Percentiles rank a stretch among this genome's conserved stretches.
These are phyloP conservation scores for Penicillium dipodomyicola DNA, from an alignment of 495 filamentous ascomycete genomes.

Conservation along the genomic window DNA sequence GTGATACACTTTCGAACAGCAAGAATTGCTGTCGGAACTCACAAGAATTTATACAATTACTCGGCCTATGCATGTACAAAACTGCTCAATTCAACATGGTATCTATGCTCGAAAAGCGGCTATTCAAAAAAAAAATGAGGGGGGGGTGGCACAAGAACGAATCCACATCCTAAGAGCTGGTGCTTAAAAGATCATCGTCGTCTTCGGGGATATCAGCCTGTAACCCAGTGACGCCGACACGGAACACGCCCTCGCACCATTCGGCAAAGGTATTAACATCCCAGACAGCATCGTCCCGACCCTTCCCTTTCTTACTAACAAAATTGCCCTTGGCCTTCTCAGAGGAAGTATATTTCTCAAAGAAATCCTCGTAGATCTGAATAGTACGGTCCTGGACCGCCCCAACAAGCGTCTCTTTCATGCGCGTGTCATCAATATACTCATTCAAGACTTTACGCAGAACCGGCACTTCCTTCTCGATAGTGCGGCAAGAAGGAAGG, in stretches of 20 bases:
- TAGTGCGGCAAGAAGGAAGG: constrained; percentile 40
- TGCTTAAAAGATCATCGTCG: constrained; percentile 31
- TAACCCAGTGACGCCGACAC: constrained; percentile 45
- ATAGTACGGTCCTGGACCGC: constrained; percentile 61
- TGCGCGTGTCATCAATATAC: constrained; percentile 59
- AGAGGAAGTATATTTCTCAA: constrained; percentile 48
- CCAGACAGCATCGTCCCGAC: constrained; percentile 61
- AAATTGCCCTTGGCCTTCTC: constrained; percentile 44
- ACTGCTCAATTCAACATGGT: constrained; percentile 22
- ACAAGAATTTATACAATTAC: background rate
- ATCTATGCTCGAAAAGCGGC: constrained; percentile 25
- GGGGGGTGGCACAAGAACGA: background rate
- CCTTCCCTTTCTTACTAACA: constrained; percentile 59
- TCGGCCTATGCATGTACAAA: constrained; percentile 13
- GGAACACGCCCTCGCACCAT: constrained; percentile 58
- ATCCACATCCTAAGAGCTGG: constrained; percentile 18
- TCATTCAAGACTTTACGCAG: constrained; percentile 52
- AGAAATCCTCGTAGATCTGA: constrained; percentile 59
- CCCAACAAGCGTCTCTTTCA: constrained; percentile 60
- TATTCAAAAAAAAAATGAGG: background rate
- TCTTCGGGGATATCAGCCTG: constrained; percentile 37
- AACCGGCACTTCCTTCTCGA: constrained; percentile 54
- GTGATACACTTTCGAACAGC: background rate
- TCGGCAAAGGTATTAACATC: constrained; percentile 61
- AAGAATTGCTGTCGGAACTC: background rate